Evolutionary conservation across 1,139 yeast genomes (phyloP).

Genomic region (Candida sp.): DNA sequence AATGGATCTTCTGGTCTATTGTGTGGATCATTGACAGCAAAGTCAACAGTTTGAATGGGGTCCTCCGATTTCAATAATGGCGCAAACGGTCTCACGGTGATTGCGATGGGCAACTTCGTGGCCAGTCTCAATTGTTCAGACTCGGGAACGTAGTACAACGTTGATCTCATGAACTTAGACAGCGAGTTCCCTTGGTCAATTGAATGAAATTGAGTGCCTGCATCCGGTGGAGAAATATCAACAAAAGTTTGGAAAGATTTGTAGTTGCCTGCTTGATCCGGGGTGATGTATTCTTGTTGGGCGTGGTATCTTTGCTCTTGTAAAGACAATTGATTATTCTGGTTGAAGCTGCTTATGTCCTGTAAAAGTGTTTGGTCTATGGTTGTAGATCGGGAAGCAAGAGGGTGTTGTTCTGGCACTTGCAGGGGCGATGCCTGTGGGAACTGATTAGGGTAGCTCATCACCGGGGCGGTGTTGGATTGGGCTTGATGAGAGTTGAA

Average conservation of each 20-base stretch:
- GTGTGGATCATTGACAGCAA: conserved; percentile 22
- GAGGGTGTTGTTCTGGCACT: conserved; percentile 1
- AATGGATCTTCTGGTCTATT: conserved; percentile 25
- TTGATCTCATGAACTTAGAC: conserved; percentile 76
- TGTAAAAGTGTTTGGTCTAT: conserved; percentile 12
- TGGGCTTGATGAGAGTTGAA: background rate
- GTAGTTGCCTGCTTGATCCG: conserved; percentile 25
- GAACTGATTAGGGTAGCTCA: conserved; percentile 1
- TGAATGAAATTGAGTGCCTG: conserved; percentile 72
- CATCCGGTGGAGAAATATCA: conserved; percentile 80
- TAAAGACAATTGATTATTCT: conserved; percentile 43
- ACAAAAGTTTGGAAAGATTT: conserved; percentile 70
- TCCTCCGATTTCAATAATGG: conserved; percentile 51
- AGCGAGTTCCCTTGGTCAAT: conserved; percentile 87
- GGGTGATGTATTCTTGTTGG: conserved; percentile 50
- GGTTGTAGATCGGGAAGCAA: conserved; percentile 4
- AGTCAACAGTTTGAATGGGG: conserved; percentile 72
- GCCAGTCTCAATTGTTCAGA: conserved; percentile 71
- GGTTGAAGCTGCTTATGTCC: conserved; percentile 9
- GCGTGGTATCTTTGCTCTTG: conserved; percentile 58
- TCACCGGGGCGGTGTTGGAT: background rate
- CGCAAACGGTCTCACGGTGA: conserved; percentile 87
- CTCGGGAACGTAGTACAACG: conserved; percentile 87
- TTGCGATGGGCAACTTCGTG: conserved; percentile 81
- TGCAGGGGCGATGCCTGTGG: background rate